Evolutionary conservation across 805 yeast genomes (phyloP).

Genomic region (Hanseniaspora taiwanica): DNA sequence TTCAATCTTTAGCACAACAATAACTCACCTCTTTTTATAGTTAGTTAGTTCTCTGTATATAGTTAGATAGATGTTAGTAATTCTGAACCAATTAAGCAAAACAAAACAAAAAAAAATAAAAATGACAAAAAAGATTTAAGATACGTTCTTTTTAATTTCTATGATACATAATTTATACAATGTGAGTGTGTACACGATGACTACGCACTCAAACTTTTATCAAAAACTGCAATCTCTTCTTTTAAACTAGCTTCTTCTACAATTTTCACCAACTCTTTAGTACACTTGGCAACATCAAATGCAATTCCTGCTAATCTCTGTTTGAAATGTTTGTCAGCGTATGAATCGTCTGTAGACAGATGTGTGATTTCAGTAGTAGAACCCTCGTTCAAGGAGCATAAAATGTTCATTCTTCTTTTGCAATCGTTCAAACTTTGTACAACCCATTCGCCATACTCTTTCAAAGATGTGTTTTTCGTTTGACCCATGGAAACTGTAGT

Average conservation of each 20-base stretch:
- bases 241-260: conserved; percentile 88
- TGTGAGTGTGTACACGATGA: no score
- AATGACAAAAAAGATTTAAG: background rate
- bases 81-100: no score
- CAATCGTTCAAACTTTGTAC: conserved; percentile 80
- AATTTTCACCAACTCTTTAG: conserved; percentile 88
- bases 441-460: conserved; percentile 87
- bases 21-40: no score
- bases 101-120: background rate
- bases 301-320: conserved; percentile 93
- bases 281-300: conserved; percentile 91
- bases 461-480: conserved; percentile 69
- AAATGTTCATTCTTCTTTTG: conserved; percentile 62
- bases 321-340: conserved; percentile 79
- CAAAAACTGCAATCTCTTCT: conserved; percentile 72
- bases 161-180: no score
- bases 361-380: conserved; percentile 21
- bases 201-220: conserved; percentile 34
- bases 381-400: conserved; percentile 36
- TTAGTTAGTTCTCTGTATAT: background rate
- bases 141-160: no score
- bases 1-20: no score
- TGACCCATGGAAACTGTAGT: conserved; percentile 81
- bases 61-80: background rate
- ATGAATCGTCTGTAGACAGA: conserved; percentile 37